Evolutionary conservation across 768 basidiomycete species (phyloP), one percentile per base, ranked within the genome.

Genomic region (Favolaschia claudopus): DNA sequence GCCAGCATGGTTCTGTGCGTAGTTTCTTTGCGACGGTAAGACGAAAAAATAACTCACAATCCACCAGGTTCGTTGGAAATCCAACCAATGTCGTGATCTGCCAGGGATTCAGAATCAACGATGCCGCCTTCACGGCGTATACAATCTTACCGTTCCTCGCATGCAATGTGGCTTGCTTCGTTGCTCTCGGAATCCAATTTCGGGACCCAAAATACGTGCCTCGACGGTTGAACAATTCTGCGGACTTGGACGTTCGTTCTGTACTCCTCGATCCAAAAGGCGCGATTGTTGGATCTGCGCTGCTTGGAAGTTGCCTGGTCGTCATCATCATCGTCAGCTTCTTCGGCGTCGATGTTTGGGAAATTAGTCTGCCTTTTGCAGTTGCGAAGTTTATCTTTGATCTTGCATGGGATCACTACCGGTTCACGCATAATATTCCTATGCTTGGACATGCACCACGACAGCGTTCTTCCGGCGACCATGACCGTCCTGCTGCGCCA

Each of bases 51-150:
- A n/a, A n/a, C n/a, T n/a, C n/a, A n/a, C n/a, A n/a, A n/a, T n/a
- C n/a, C n/a, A n/a, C n/a, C n/a, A n/a, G n/a, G n/a, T 92, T 96
- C 38, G 89, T 94, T 3, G 91, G 91, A 0, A 99, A 98, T 69
- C 94, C 93, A 1, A 99, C 96, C 1, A 99, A 98, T 67, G 88
- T 97, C 20, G 91, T 99, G 48, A 86, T 97, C 20, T 91, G 92
- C 44, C 93, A 93, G 50, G 92, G 93, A 0, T 94, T 97, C 70
- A 71, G 77, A 5, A 82, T 96, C 38, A 89, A 89, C 45, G 91
- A 92, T 62, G 82, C 84, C 10, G 85, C 86, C 0, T 95, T 91
- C 73, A 91, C 91, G 1, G 90, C 89, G 0, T 93, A 94, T 74
- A 86, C 91, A 14, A 88, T 92, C 45, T 76, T 95, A 19, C 93